These are phyloP conservation scores for Geotrichum citri-aurantii DNA, from an alignment of 1,139 yeast species.

Conservation along the genomic window DNA sequence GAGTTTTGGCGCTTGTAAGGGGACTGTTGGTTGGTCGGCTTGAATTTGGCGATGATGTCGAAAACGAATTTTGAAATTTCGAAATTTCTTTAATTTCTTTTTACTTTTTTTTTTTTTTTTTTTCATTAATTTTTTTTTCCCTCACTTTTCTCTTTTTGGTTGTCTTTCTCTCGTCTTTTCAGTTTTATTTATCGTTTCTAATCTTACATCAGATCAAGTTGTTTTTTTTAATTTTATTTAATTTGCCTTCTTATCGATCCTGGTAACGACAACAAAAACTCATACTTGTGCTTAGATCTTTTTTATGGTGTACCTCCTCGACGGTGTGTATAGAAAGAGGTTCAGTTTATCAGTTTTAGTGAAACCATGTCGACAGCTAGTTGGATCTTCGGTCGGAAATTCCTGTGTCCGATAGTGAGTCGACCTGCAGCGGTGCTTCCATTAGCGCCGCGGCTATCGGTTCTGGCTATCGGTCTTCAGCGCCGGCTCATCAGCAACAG, in stretches of 20 bases:
- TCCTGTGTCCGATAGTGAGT: neutral
- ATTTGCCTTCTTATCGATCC: neutral
- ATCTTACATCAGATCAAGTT: neutral
- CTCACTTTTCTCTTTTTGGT: neutral
- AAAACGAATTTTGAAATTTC: neutral
- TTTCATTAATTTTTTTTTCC: neutral
- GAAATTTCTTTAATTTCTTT: neutral
- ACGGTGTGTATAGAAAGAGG: neutral
- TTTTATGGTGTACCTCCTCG: neutral
- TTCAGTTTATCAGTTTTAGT: neutral
- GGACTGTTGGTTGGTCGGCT: neutral
- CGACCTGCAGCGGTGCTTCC: neutral
- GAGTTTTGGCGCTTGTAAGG: neutral
- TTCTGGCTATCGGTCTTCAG: neutral
- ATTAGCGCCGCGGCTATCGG: neutral
- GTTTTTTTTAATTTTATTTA: too few relatives aligned
- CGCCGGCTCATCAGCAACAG: neutral
- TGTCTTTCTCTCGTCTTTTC: neutral
- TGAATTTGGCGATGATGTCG: neutral
- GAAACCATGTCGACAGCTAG: neutral
- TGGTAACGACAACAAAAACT: too few relatives aligned
- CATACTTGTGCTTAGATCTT: too few relatives aligned
- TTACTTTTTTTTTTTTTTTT: neutral
- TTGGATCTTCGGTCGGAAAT: neutral
- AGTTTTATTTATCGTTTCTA: neutral